These are phyloP conservation scores for Colletotrichum lupini DNA, from an alignment of 2,329 filamentous ascomycete genomes.

Conservation along the genomic window DNA sequence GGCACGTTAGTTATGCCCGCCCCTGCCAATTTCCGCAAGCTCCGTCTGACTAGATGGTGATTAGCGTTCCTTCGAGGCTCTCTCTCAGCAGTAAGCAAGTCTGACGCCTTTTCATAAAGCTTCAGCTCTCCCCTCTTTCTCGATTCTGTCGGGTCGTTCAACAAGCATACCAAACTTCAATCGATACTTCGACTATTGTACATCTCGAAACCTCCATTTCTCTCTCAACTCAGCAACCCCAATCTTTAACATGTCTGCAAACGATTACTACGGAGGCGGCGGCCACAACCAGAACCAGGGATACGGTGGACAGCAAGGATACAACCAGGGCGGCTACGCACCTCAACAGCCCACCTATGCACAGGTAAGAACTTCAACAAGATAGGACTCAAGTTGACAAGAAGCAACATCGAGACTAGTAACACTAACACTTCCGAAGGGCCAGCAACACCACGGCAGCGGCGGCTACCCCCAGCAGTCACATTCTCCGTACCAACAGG, in stretches of 20 bases:
- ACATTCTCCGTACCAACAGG: conserved; percentile 38
- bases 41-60: conserved; percentile 12
- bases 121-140: not conserved
- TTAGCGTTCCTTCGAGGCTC: not conserved
- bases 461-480: conserved; percentile 35
- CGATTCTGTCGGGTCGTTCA: not conserved
- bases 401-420: not conserved
- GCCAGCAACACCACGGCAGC: conserved; percentile 31
- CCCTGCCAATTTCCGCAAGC: conserved; percentile 29
- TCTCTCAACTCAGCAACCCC: not conserved
- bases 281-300: conserved; percentile 34
- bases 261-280: conserved; percentile 51
- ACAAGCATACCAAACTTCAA: not conserved
- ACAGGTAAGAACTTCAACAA: conserved; percentile 39
- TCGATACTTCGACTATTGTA: not conserved
- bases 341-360: conserved; percentile 39
- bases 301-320: conserved; percentile 38
- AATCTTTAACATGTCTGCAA: conserved; percentile 46
- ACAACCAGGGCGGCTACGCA: conserved; percentile 37
- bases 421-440: conserved; percentile 16
- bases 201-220: not conserved
- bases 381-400: too few relatives aligned
- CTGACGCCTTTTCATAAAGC: conserved; percentile 12
- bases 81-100: not conserved
- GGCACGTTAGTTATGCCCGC: not conserved